Evolutionary conservation across 1,139 yeast species (phyloP).

Genomic region (Starmera stellimalicola): DNA sequence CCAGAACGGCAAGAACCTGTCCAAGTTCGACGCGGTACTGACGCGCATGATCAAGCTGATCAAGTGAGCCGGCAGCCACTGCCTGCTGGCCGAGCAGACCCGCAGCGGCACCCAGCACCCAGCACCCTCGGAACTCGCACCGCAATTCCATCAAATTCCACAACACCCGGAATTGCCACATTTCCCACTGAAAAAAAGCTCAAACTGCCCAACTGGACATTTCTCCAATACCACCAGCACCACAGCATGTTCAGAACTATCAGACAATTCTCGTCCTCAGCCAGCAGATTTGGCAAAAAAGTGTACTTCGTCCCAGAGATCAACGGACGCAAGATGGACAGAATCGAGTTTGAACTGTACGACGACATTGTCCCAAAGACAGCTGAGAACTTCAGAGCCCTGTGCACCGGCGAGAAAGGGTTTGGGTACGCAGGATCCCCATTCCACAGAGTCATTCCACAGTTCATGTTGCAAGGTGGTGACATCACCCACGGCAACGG

Average conservation of each 20-base stretch:
- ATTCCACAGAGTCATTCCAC: conserved; percentile 98
- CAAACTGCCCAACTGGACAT: no score
- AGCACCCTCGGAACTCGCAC: no score
- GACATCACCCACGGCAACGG: conserved; percentile 94
- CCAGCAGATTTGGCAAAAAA: conserved; percentile 27
- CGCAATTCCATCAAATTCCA: no score
- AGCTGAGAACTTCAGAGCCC: conserved; percentile 95
- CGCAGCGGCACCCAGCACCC: no score
- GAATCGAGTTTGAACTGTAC: conserved; percentile 74
- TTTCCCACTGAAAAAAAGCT: no score
- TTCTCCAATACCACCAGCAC: no score
- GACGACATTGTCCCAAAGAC: conserved; percentile 96
- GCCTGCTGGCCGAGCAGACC: no score
- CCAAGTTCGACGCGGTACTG: neutral
- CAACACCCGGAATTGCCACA: no score
- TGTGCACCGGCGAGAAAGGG: conserved; percentile 88
- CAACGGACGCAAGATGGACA: conserved; percentile 48
- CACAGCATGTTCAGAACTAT: neutral
- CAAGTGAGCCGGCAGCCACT: no score
- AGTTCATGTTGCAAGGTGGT: conserved; percentile 99
- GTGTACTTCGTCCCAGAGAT: conserved; percentile 55
- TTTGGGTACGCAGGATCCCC: conserved; percentile 85
- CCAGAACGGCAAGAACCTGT: neutral
- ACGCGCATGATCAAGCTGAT: no score
- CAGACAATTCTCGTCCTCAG: conserved; percentile 23